Evolutionary conservation across 164 flowering plant species (phyloP).

Genomic region (Nymphaea thermarum): DNA sequence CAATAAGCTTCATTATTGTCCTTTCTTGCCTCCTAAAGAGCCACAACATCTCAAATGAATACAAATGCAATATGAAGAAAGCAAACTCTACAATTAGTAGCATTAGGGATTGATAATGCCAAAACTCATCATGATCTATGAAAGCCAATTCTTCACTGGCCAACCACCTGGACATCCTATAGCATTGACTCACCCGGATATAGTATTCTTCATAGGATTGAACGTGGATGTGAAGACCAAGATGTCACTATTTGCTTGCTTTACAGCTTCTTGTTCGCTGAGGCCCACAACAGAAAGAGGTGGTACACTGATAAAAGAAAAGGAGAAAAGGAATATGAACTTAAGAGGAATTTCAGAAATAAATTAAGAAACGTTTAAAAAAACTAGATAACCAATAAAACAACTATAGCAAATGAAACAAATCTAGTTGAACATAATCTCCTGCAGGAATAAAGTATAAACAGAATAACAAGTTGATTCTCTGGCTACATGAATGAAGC

Average conservation of each 20-base stretch:
- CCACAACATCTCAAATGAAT: neutral
- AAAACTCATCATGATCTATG: neutral
- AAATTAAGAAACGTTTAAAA: neutral
- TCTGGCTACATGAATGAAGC: too few species aligned
- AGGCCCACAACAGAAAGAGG: conserved; percentile 95
- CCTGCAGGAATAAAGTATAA: too few species aligned
- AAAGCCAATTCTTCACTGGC: neutral
- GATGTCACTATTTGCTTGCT: conserved; percentile 68
- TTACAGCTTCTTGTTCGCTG: conserved; percentile 77
- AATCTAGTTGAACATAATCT: too few species aligned
- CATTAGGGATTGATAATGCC: neutral
- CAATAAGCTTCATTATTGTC: conserved; percentile 84
- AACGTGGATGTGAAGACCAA: conserved; percentile 78
- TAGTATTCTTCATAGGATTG: conserved; percentile 93
- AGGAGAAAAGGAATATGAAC: neutral
- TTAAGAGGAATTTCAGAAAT: neutral
- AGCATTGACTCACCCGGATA: conserved; percentile 60
- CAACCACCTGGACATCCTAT: neutral
- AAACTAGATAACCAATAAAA: neutral
- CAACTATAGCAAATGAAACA: neutral
- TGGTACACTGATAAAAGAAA: conserved; percentile 56
- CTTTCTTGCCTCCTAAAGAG: conserved; percentile 75
- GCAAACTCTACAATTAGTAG: neutral
- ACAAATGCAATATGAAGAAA: neutral
- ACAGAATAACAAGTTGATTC: too few species aligned